Percentiles rank a stretch among this genome's conserved stretches.
Evolutionary conservation across 441 rosid species (phyloP).

Genomic region (Mallotus japonicus): DNA sequence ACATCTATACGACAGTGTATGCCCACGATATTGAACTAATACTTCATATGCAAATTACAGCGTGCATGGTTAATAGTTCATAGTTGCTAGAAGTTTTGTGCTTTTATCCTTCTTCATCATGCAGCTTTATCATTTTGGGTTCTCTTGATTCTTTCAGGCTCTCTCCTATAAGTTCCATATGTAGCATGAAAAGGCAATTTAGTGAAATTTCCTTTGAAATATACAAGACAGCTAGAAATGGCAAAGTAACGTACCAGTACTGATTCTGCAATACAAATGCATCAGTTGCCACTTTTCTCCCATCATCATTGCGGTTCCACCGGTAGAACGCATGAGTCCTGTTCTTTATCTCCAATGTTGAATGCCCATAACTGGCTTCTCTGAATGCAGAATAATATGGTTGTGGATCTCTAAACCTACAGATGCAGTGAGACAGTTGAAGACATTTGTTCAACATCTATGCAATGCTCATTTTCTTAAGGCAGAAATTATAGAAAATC

Average conservation of each 20-base stretch:
- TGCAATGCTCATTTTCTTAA: background rate
- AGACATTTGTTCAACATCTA: background rate
- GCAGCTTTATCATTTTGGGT: background rate
- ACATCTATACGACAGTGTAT: no score
- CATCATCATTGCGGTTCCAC: slow-evolving; percentile 76
- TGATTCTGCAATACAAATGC: slow-evolving; percentile 48
- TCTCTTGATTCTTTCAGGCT: no score
- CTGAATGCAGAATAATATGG: slow-evolving; percentile 82
- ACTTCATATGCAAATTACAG: background rate
- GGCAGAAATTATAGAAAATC: slow-evolving; percentile 2
- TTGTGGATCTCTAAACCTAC: slow-evolving; percentile 66
- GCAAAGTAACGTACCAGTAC: slow-evolving; percentile 37
- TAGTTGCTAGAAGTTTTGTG: no score
- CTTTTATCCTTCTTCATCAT: background rate
- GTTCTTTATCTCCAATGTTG: slow-evolving; percentile 60
- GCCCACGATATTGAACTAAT: background rate
- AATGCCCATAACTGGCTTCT: slow-evolving; percentile 84
- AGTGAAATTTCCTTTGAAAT: no score
- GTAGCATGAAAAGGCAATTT: background rate
- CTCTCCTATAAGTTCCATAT: no score
- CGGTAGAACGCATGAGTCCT: slow-evolving; percentile 65
- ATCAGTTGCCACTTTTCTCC: slow-evolving; percentile 54
- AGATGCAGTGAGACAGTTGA: slow-evolving; percentile 12
- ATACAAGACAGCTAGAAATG: background rate
- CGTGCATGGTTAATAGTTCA: no score